Conservation (phyloP, 2,329 filamentous ascomycete species). For the Calonectria leucothoes region DNA sequence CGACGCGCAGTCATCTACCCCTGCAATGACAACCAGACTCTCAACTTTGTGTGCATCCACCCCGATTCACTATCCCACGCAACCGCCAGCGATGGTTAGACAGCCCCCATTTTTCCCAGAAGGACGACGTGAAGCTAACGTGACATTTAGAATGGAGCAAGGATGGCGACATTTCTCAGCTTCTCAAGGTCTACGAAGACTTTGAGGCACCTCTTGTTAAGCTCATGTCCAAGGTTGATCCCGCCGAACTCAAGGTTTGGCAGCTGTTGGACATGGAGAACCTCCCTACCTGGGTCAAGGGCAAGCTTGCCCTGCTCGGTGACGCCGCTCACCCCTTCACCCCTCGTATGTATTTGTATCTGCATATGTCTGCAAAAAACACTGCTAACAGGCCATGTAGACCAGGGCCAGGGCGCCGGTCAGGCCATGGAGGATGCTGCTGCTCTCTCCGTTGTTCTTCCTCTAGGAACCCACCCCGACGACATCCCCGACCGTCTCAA, state of each 20-base stretch:
- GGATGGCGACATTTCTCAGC: constrained; percentile 51
- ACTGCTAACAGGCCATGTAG: constrained; percentile 4
- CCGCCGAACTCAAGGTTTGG: constrained; percentile 65
- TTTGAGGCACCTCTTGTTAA: constrained; percentile 56
- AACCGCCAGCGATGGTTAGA: constrained; percentile 20
- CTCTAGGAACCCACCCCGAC: constrained; percentile 52
- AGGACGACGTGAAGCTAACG: neutral
- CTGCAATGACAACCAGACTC: constrained; percentile 53
- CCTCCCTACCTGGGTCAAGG: constrained; percentile 66
- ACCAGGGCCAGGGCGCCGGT: constrained; percentile 56
- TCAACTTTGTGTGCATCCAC: constrained; percentile 66
- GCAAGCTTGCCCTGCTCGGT: constrained; percentile 69
- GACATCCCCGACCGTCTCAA: constrained; percentile 67
- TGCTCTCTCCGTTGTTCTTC: constrained; percentile 67
- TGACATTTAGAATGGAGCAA: constrained; percentile 29
- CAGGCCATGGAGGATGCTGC: constrained; percentile 77
- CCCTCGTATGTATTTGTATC: constrained; percentile 48
- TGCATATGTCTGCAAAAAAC: too few species aligned
- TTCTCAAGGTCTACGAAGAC: constrained; percentile 53
- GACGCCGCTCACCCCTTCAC: constrained; percentile 78
- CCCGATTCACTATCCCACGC: constrained; percentile 44
- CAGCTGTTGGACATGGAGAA: constrained; percentile 71
- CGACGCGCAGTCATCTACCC: constrained; percentile 61
- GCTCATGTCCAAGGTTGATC: constrained; percentile 56
- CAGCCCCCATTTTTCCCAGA: neutral